Evolutionary conservation across 257 asterid species (phyloP).

Genomic region (Agastache rugosa): DNA sequence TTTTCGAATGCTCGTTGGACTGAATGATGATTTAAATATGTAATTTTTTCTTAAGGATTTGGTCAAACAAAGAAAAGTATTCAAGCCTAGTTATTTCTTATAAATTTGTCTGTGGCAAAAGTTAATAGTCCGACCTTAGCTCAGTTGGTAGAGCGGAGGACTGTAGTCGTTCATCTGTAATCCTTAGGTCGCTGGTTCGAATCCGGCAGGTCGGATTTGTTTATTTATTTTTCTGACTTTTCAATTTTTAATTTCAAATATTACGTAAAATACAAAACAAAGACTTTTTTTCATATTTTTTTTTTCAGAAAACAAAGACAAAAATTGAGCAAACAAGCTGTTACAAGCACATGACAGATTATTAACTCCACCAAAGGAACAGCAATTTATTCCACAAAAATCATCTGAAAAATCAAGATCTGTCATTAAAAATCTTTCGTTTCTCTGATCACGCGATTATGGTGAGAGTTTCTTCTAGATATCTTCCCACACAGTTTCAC

Average conservation of each 20-base stretch:
- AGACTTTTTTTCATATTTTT: not conserved
- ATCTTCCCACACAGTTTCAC: not conserved
- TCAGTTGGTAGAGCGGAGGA: slow-evolving; percentile 78
- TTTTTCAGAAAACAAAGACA: not conserved
- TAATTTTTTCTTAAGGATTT: too few relatives aligned
- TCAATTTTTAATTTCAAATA: not conserved
- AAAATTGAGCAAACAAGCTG: not conserved
- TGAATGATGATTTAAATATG: too few relatives aligned
- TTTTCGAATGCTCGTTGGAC: too few relatives aligned
- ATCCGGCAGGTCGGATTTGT: slow-evolving; percentile 83
- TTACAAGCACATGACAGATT: too few relatives aligned
- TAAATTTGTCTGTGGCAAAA: too few relatives aligned
- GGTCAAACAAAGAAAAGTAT: too few relatives aligned
- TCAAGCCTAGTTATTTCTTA: too few relatives aligned
- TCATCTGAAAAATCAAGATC: slow-evolving; percentile 27
- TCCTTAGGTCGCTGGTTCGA: slow-evolving; percentile 97
- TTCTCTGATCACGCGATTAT: slow-evolving; percentile 30
- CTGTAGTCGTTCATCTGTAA: slow-evolving; percentile 48
- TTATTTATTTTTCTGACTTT: not conserved
- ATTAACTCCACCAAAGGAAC: too few relatives aligned
- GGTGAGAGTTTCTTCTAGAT: slow-evolving; percentile 37
- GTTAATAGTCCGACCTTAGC: slow-evolving; percentile 61
- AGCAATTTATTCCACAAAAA: not conserved
- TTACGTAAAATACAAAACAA: too few relatives aligned
- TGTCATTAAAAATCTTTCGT: not conserved